Base-by-base conservation (phyloP, 805 yeast species). In the Lipomyces orientalis region DNA sequence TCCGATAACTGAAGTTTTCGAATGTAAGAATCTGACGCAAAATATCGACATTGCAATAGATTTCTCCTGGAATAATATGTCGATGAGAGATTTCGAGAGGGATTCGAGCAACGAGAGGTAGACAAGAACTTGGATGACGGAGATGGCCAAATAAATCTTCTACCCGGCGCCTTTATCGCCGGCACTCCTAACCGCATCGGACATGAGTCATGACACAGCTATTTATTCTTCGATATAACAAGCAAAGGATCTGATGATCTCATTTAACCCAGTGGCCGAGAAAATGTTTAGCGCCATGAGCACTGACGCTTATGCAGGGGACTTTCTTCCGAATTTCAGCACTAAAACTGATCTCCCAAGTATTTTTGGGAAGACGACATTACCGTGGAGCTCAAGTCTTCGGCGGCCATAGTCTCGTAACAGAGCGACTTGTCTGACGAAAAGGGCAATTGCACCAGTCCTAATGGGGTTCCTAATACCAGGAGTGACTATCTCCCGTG, bases 401-500 rank as follows among this genome's bases (percentile, higher is more conserved):
- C n/a, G 49, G 16, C 19, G 22, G 49, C 49, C 22, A 43, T 43
- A 43, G 16, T 43, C 49, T 10, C 49, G 16, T 16, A 25, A 25
- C 29, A 25, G 29, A 25, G 29, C 29, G 29, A 25, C 29, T 25
- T 2, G 29, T 1, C 29, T 25, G 29, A 25, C 29, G 29, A 25
- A 1, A 2, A 3, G 29, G 29, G 29, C 29, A 2, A 25, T 25
- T 25, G 3, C 29, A 25, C 29, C 29, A 25, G 29, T 25, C 29
- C 29, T 25, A 4, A 65, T 65, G 68, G 68, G 65, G n/a, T 65
- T 61, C 31, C 43, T 66, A 25, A 54, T 55, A 39, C 66, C 66
- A 16, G 69, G 69, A 7, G 61, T 66, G 14, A 58, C 61, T 37
- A 43, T 62, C 12, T 56, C 51, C 19, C 25, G 54, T 16, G 43